phyloP scores from a whole-genome alignment of 169 alveolate species.

The Cryptosporidium ubiquitum region DNA sequence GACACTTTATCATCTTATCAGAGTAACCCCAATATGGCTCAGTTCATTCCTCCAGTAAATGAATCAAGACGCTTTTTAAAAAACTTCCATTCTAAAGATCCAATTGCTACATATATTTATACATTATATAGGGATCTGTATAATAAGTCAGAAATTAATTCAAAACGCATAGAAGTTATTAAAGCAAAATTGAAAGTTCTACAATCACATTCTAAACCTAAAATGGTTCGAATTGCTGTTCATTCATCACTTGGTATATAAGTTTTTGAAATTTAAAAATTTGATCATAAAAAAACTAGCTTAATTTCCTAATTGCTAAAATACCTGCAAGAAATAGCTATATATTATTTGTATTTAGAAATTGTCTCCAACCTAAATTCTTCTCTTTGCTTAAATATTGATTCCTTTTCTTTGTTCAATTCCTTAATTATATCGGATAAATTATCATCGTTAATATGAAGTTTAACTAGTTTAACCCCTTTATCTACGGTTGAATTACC shows the following conservation, averaged over 20 bases:
- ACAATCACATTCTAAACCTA: conserved; percentile 68
- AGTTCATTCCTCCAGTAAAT: conserved; percentile 56
- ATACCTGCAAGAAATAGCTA: not conserved
- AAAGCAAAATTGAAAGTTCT: conserved; percentile 59
- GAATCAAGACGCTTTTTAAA: conserved; percentile 55
- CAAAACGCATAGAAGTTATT: conserved; percentile 68
- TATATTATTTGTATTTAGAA: not conserved
- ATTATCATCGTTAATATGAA: conserved; percentile 14
- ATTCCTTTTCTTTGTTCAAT: conserved; percentile 39
- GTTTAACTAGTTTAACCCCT: conserved; percentile 43
- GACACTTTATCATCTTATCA: conserved; percentile 41
- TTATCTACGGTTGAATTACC: conserved; percentile 46
- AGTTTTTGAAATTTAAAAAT: not conserved
- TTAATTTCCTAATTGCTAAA: not conserved
- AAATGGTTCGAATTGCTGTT: conserved; percentile 48
- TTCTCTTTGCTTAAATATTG: conserved; percentile 36
- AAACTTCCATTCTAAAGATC: conserved; percentile 59
- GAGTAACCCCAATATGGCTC: conserved; percentile 42
- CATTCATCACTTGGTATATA: conserved; percentile 59
- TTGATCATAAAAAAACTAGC: not conserved
- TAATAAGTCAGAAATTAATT: conserved; percentile 62
- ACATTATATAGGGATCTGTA: conserved; percentile 56
- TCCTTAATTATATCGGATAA: not conserved
- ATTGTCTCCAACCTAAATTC: conserved; percentile 53
- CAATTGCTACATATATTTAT: conserved; percentile 53